Conservation (phyloP, 768 basidiomycete species). For the Pisolithus albus region DNA sequence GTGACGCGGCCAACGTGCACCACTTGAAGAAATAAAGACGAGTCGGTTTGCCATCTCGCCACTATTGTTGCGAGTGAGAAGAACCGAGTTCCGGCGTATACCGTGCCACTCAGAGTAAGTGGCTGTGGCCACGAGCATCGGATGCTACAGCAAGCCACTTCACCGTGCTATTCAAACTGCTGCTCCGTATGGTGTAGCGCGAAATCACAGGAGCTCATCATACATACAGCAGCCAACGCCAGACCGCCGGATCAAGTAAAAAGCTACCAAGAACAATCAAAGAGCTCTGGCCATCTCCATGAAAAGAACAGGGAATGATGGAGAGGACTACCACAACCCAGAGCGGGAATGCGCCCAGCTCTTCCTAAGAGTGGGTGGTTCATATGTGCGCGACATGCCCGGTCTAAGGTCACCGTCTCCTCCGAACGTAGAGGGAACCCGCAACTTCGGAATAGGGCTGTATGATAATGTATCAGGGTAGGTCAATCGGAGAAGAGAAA, state of each 20-base stretch:
- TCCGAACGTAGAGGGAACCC: constrained; percentile 9
- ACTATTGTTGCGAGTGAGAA: background rate
- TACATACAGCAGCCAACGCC: background rate
- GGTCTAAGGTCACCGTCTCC: too few species aligned
- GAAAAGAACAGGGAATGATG: too few species aligned
- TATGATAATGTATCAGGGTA: constrained; percentile 19
- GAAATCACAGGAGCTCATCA: constrained; percentile 5
- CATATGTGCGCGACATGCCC: too few species aligned
- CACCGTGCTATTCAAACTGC: background rate
- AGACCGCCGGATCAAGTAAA: background rate
- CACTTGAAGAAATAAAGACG: background rate
- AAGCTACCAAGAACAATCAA: background rate
- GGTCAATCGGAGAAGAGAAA: background rate
- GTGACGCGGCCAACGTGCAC: too few species aligned
- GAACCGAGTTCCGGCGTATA: background rate
- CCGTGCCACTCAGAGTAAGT: background rate
- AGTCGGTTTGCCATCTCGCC: too few species aligned
- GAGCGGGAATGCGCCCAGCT: too few species aligned
- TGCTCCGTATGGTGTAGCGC: constrained; percentile 6
- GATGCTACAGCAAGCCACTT: constrained; percentile 10
- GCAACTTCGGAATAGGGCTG: constrained; percentile 39
- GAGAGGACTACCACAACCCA: too few species aligned
- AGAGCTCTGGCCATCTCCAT: too few species aligned
- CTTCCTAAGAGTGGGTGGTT: too few species aligned
- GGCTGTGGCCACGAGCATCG: background rate